Percentiles rank a stretch among this genome's conserved stretches.
phyloP scores from a whole-genome alignment of 2,329 filamentous ascomycete genomes.

The Pseudonectria foliicola region DNA sequence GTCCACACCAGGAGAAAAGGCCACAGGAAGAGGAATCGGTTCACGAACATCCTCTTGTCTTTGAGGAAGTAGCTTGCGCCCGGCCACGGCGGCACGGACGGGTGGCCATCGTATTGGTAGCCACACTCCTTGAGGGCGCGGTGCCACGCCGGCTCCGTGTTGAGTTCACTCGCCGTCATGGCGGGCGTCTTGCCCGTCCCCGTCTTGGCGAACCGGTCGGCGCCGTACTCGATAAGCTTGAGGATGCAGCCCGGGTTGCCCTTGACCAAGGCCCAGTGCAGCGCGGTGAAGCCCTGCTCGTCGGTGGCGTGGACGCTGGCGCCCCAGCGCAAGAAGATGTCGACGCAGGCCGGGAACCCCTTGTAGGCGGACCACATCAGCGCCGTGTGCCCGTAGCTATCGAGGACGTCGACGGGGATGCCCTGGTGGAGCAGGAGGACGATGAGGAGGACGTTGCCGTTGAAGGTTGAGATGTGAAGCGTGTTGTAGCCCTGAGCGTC shows the following conservation, averaged over 20 bases:
- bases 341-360: slow-evolving; percentile 85
- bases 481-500: slow-evolving; percentile 98
- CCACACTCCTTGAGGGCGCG: slow-evolving; percentile 77
- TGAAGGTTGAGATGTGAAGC: slow-evolving; percentile 92
- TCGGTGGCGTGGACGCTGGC: slow-evolving; percentile 87
- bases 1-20: slow-evolving; percentile 71
- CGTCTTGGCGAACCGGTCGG: slow-evolving; percentile 87
- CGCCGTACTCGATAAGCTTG: slow-evolving; percentile 91
- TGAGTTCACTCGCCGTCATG: slow-evolving; percentile 82
- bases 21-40: slow-evolving; percentile 82
- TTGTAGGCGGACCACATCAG: slow-evolving; percentile 99
- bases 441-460: slow-evolving; percentile 87
- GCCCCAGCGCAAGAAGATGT: slow-evolving; percentile 89
- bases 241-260: slow-evolving; percentile 83
- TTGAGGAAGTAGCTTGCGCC: slow-evolving; percentile 65
- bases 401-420: slow-evolving; percentile 85
- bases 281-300: slow-evolving; percentile 85
- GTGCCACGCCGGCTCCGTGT: slow-evolving; percentile 74
- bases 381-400: slow-evolving; percentile 84
- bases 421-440: slow-evolving; percentile 89
- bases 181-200: slow-evolving; percentile 84
- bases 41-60: slow-evolving; percentile 71
- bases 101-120: slow-evolving; percentile 70
- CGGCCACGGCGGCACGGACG: slow-evolving; percentile 63
- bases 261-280: slow-evolving; percentile 96